Base-by-base conservation (phyloP, 2,329 filamentous ascomycete species). In the Fusarium transvaalense region DNA sequence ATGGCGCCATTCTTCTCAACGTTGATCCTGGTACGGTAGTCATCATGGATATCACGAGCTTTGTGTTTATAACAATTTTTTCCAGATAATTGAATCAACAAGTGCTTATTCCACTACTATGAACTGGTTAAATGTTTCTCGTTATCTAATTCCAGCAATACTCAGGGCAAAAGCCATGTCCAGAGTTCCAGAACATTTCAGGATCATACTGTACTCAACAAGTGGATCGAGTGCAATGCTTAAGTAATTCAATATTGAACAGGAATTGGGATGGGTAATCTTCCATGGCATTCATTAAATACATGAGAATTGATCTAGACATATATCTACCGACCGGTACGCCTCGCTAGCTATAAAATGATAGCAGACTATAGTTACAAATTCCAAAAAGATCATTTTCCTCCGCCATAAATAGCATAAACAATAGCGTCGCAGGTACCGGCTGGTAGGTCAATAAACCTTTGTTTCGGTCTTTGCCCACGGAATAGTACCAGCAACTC, bases 381-480 rank as follows among this genome's bases (percentile, higher is more conserved):
- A 14, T 46, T 7, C 10, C 0, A n/a, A 6, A 6, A 4, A 45
- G 2, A 15, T 25, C 1, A 2, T 10, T 4, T 10, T 27, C 21
- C 41, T n/a, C 29, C 6, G 14, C 14, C 21, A 13, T 8, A 2
- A 0, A 19, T 5, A 10, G 1, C 10, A 2, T 15, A 10, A 2
- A 6, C 0, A 0, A 17, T 1, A 12, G 0, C 12, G 5, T 23
- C 27, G 4, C 5, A 15, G 4, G 2, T 6, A 4, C 1, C 6
- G n/a, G 31, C 37, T 17, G n/a, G n/a, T n/a, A 13, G 6, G 9
- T 53, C 12, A 60, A 4, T 23, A 47, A 0, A n/a, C 53, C 13
- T 60, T 53, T 0, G 13, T 47, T 10, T 43, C 41, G 1, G 50
- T 17, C 2, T 15, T 41, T 2, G 21, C 15, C 34, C 55, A 60